Evolutionary conservation across 441 rosid genomes (phyloP).

Genomic region (Jatropha podagrica): DNA sequence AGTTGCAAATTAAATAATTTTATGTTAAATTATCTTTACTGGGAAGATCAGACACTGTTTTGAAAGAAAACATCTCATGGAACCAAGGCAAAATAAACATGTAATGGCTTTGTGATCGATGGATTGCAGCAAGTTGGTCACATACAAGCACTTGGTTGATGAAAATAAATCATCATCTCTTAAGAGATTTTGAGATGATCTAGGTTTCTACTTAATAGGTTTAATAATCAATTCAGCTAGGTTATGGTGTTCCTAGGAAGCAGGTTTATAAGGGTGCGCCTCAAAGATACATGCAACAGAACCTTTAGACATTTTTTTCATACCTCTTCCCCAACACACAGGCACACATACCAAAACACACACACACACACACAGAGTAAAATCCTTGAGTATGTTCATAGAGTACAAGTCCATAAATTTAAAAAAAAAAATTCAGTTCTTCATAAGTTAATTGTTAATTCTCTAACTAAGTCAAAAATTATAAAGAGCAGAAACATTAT

Average conservation of each 20-base stretch:
- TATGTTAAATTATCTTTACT: neutral
- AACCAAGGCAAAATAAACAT: slow-evolving; percentile 5
- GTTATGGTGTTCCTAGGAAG: neutral
- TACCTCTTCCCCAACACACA: neutral
- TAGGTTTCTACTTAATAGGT: neutral
- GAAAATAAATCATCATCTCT: neutral
- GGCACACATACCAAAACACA: too few species aligned
- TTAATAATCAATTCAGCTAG: slow-evolving; percentile 4
- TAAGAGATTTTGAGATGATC: neutral
- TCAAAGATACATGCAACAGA: too few species aligned
- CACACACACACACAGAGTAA: too few species aligned
- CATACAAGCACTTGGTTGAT: neutral
- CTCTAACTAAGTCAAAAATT: neutral
- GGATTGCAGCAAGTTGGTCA: slow-evolving; percentile 1
- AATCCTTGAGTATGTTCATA: too few species aligned
- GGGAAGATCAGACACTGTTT: slow-evolving; percentile 12
- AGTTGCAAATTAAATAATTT: neutral
- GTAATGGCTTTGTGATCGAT: neutral
- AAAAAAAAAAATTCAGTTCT: neutral
- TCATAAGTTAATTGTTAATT: neutral
- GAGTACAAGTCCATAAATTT: too few species aligned
- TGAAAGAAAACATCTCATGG: neutral
- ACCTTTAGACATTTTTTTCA: too few species aligned
- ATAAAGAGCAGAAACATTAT: neutral
- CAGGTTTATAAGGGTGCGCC: too few species aligned